These are phyloP conservation scores for Fistulinella prunicolor DNA, from an alignment of 768 basidiomycete species.

Conservation along the genomic window DNA sequence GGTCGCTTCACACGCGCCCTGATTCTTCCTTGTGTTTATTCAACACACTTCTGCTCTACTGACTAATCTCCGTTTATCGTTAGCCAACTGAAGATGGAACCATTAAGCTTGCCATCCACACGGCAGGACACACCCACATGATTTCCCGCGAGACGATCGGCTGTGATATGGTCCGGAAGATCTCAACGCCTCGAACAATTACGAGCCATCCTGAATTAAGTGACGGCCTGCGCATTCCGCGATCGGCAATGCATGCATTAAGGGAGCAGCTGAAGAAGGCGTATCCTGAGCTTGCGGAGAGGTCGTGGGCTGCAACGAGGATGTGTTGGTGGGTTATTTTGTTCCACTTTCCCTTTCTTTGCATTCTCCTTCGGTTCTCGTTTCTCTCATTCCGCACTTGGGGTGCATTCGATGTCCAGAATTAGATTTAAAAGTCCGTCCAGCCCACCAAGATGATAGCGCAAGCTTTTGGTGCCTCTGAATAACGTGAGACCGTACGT, in stretches of 20 bases:
- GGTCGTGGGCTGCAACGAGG: constrained; percentile 68
- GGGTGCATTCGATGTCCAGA: background rate
- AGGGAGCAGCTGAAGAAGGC: constrained; percentile 51
- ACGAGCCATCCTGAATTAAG: constrained; percentile 50
- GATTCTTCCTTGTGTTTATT: background rate
- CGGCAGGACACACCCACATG: constrained; percentile 62
- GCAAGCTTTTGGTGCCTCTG: background rate
- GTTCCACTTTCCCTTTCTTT: background rate
- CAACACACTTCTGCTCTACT: background rate
- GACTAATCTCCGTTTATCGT: background rate
- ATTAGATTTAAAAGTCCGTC: background rate
- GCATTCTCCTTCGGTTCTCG: background rate
- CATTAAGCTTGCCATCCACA: constrained; percentile 78
- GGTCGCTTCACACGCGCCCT: background rate
- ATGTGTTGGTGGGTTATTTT: constrained; percentile 74
- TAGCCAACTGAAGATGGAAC: constrained; percentile 68
- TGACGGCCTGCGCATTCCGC: constrained; percentile 67
- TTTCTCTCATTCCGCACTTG: background rate
- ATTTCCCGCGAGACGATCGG: constrained; percentile 2
- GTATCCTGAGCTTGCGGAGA: constrained; percentile 76
- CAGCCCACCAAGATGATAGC: too few relatives aligned
- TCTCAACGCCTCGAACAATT: constrained; percentile 79
- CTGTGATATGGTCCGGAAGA: constrained; percentile 19
- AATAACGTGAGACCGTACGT: background rate
- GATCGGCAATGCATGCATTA: constrained; percentile 45